These are phyloP conservation scores for Hortaea werneckii DNA, from an alignment of 2,329 filamentous ascomycete genomes.

Conservation along the genomic window DNA sequence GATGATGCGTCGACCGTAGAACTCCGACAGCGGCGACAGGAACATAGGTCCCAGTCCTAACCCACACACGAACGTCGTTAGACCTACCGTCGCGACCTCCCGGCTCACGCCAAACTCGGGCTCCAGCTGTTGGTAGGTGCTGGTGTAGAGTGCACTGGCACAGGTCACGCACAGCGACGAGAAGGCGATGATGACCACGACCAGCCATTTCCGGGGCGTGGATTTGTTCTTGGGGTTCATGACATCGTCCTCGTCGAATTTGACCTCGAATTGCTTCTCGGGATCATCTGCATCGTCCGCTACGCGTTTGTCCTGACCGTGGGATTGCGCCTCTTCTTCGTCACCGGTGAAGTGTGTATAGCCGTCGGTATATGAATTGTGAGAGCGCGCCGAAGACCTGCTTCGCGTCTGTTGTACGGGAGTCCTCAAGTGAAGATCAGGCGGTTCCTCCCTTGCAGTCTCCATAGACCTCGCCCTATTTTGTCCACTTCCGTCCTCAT, in stretches of 20 bases:
- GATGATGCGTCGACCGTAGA: conserved; percentile 55
- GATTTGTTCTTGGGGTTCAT: conserved; percentile 62
- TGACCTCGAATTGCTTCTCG: conserved; percentile 53
- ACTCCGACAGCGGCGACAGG: conserved; percentile 54
- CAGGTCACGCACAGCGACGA: conserved; percentile 78
- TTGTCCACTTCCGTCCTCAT: too few relatives aligned
- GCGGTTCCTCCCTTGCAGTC: too few relatives aligned
- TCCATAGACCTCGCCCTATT: too few relatives aligned
- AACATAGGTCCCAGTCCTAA: conserved; percentile 50
- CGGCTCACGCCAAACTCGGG: conserved; percentile 61
- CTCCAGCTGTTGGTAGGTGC: conserved; percentile 68
- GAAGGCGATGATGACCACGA: conserved; percentile 62
- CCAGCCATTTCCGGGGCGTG: conserved; percentile 62
- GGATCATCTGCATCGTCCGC: conserved; percentile 2
- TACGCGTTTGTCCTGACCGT: not conserved
- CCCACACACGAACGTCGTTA: conserved; percentile 75
- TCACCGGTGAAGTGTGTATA: conserved; percentile 16
- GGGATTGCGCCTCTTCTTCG: conserved; percentile 6
- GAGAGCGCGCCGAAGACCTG: conserved; percentile 18
- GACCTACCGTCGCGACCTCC: conserved; percentile 65
- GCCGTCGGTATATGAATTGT: conserved; percentile 20
- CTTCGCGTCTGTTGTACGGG: conserved; percentile 9
- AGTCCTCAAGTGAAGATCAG: too few relatives aligned
- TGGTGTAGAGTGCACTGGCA: conserved; percentile 73
- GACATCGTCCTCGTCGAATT: conserved; percentile 69